These are phyloP conservation scores for Akanthomyces lecanii DNA, from an alignment of 2,329 filamentous ascomycete species.

Conservation along the genomic window DNA sequence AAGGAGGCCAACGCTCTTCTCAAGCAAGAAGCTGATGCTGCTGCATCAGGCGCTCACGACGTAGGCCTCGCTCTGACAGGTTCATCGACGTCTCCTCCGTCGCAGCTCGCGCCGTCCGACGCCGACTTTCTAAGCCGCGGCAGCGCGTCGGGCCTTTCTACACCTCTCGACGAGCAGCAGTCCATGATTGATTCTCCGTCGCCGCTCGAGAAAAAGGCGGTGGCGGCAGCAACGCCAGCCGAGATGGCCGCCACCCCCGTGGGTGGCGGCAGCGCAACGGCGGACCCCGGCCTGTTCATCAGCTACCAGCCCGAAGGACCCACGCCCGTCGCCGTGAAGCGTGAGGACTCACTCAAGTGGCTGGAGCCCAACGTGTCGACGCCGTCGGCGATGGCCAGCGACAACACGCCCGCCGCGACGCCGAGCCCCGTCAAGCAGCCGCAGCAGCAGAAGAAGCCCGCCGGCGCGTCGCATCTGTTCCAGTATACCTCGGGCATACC, in stretches of 20 bases:
- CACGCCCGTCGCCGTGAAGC: constrained; percentile 33
- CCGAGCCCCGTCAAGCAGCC: constrained; percentile 31
- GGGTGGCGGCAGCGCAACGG: constrained; percentile 17
- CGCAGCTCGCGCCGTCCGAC: constrained; percentile 20
- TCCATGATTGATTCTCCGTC: constrained; percentile 10
- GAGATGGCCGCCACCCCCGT: not conserved
- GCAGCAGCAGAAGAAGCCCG: too few species aligned
- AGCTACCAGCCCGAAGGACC: constrained; percentile 55
- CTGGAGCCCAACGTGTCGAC: constrained; percentile 44
- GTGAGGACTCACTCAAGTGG: constrained; percentile 45
- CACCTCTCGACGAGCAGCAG: constrained; percentile 8
- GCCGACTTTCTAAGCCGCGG: constrained; percentile 23
- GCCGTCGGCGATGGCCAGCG: constrained; percentile 24
- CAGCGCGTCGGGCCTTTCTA: constrained; percentile 25
- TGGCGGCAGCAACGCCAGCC: not conserved
- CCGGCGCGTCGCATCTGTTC: constrained; percentile 25
- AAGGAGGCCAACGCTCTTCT: constrained; percentile 40
- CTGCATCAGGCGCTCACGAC: not conserved
- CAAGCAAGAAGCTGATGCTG: not conserved
- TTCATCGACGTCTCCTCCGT: constrained; percentile 12
- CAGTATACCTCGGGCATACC: constrained; percentile 44
- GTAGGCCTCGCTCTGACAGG: not conserved
- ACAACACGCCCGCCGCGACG: constrained; percentile 27
- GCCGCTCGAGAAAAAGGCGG: constrained; percentile 7
- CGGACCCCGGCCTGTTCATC: constrained; percentile 42